Percentiles rank a stretch among this genome's conserved stretches.
phyloP scores from a whole-genome alignment of 2,329 filamentous ascomycete genomes.

The Talaromyces pinophilus region DNA sequence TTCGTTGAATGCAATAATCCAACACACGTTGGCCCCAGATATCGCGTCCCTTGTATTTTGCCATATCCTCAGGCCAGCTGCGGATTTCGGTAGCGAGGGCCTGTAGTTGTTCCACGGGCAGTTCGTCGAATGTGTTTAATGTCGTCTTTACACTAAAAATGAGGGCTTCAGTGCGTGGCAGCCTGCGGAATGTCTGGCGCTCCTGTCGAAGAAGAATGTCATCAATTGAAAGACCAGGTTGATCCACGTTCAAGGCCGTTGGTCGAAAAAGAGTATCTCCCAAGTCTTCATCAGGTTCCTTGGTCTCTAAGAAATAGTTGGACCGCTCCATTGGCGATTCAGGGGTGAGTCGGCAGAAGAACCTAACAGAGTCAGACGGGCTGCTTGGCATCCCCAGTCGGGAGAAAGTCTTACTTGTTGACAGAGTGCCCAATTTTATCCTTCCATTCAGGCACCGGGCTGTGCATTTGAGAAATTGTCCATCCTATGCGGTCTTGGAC shows the following conservation, averaged over 20 bases:
- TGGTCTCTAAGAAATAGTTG: constrained; percentile 55
- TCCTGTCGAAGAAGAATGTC: constrained; percentile 53
- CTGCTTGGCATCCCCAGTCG: not conserved
- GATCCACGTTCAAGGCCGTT: constrained; percentile 42
- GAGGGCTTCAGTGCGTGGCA: constrained; percentile 49
- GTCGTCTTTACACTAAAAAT: constrained; percentile 55
- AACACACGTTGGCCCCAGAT: constrained; percentile 46
- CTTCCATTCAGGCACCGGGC: constrained; percentile 53
- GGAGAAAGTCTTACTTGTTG: constrained; percentile 40
- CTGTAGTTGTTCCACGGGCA: constrained; percentile 44
- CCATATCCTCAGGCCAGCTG: constrained; percentile 50
- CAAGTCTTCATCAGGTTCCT: constrained; percentile 38
- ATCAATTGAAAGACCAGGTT: constrained; percentile 38
- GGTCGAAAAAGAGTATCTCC: constrained; percentile 50
- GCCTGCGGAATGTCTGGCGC: constrained; percentile 52
- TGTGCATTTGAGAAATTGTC: constrained; percentile 51
- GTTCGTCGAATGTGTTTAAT: constrained; percentile 44
- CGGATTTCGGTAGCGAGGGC: constrained; percentile 48
- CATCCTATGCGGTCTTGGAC: constrained; percentile 53
- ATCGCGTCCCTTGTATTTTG: constrained; percentile 48
- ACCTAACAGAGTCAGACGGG: constrained; percentile 35
- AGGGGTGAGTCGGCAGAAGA: constrained; percentile 49
- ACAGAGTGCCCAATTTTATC: constrained; percentile 48
- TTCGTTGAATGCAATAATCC: constrained; percentile 38
- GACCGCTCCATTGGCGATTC: constrained; percentile 51